Evolutionary conservation across 345 rosid genomes (phyloP).

Genomic region (Trapa bicornis): DNA sequence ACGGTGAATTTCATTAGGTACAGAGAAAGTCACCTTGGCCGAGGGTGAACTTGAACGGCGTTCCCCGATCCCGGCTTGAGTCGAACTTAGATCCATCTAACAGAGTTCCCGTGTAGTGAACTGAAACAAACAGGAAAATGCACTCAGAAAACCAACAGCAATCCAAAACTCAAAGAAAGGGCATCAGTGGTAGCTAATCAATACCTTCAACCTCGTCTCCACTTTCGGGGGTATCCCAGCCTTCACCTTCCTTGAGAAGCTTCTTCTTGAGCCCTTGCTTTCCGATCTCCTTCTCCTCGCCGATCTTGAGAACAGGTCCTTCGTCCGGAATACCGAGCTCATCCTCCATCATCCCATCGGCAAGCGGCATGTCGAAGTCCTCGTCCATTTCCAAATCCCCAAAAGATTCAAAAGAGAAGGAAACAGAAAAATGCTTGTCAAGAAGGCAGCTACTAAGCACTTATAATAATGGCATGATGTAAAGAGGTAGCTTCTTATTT

Average conservation of each 20-base stretch:
- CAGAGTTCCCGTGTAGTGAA: conserved; percentile 74
- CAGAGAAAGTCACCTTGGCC: conserved; percentile 53
- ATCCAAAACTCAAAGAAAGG: not conserved
- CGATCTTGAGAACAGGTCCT: conserved; percentile 15
- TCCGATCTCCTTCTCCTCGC: conserved; percentile 42
- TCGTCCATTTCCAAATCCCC: conserved; percentile 11
- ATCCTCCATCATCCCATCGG: conserved; percentile 15
- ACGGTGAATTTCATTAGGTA: too few relatives aligned
- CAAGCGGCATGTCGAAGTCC: conserved; percentile 22
- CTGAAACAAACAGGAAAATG: conserved; percentile 11
- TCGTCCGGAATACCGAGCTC: conserved; percentile 18
- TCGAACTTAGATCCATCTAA: conserved; percentile 85
- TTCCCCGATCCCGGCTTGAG: conserved; percentile 76
- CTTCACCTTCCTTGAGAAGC: conserved; percentile 33
- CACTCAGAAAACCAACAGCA: not conserved
- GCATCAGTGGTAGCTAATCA: too few relatives aligned
- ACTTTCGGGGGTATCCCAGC: conserved; percentile 28
- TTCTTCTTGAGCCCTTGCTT: conserved; percentile 41
- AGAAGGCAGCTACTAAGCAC: not conserved
- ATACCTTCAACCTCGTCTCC: conserved; percentile 45
- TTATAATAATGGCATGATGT: too few relatives aligned
- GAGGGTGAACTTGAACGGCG: conserved; percentile 85
- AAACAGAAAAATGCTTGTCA: not conserved
- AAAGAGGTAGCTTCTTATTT: too few relatives aligned
- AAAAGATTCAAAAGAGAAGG: not conserved